These are phyloP conservation scores for Amaranthus tricolor DNA, from an alignment of 179 eudicot species.

Conservation along the genomic window DNA sequence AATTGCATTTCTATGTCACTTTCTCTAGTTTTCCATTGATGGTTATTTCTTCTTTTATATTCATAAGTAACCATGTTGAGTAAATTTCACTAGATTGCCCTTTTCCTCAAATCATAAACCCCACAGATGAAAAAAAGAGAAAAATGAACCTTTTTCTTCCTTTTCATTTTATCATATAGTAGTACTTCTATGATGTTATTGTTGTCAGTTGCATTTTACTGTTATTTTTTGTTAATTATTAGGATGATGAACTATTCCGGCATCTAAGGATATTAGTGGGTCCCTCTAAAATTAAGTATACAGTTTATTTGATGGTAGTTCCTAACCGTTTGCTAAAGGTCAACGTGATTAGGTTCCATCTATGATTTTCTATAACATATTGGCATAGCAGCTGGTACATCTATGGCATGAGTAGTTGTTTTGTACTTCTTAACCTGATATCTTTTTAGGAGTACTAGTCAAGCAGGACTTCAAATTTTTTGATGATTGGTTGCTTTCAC, in stretches of 20 bases:
- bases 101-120: not conserved
- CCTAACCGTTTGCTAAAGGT: slow-evolving; percentile 25
- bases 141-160: not conserved
- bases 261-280: slow-evolving; percentile 18
- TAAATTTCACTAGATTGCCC: slow-evolving; percentile 7
- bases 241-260: slow-evolving; percentile 10
- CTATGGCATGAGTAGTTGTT: not conserved
- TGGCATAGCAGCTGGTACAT: slow-evolving; percentile 16
- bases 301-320: slow-evolving; percentile 19
- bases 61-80: not conserved
- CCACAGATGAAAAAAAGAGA: not conserved
- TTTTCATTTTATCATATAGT: not conserved
- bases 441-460: not conserved
- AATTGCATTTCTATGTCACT: not conserved
- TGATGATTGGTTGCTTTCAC: slow-evolving; percentile 7
- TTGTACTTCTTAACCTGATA: not conserved
- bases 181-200: not conserved
- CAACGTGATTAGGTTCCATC: slow-evolving; percentile 33
- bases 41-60: slow-evolving; percentile 14
- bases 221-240: slow-evolving; percentile 12
- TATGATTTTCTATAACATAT: slow-evolving; percentile 20
- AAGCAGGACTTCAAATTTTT: slow-evolving; percentile 5
- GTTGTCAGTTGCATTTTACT: slow-evolving; percentile 11
- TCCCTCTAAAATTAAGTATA: slow-evolving; percentile 18
- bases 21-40: not conserved